Percentiles rank a stretch among this genome's conserved stretches.
phyloP scores from a whole-genome alignment of 2,329 filamentous ascomycete genomes.

The Dactylonectria macrodidyma region DNA sequence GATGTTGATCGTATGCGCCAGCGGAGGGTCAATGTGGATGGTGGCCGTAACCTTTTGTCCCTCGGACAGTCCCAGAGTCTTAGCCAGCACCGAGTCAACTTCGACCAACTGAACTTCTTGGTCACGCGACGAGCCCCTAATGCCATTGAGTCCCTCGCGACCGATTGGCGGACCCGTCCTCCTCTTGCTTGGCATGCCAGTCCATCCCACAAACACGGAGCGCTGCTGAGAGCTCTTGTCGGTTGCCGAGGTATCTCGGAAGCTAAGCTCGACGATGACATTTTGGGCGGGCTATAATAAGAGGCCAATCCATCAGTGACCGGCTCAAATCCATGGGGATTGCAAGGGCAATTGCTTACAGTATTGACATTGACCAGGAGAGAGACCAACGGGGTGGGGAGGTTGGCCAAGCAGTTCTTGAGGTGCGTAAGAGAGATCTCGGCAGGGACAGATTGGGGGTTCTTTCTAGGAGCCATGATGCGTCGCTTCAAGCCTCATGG shows the following conservation, averaged over 20 bases:
- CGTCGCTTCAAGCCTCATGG: conserved; percentile 25
- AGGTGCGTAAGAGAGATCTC: conserved; percentile 90
- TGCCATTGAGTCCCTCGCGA: conserved; percentile 78
- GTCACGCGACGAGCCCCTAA: conserved; percentile 73
- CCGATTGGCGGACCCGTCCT: conserved; percentile 80
- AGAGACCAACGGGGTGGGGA: conserved; percentile 87
- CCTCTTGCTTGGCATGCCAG: conserved; percentile 95
- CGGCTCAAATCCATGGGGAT: not conserved
- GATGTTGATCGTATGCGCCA: conserved; percentile 95
- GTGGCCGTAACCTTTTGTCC: conserved; percentile 81
- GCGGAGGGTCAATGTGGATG: conserved; percentile 90
- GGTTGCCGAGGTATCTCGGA: conserved; percentile 67
- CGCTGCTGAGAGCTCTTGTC: conserved; percentile 67
- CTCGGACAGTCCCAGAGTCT: conserved; percentile 82
- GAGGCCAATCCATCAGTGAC: conserved; percentile 35
- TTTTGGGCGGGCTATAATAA: conserved; percentile 85
- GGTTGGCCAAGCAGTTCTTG: conserved; percentile 95
- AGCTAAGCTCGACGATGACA: conserved; percentile 93
- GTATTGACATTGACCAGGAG: conserved; percentile 92
- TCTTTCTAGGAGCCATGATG: conserved; percentile 66
- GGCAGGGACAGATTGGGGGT: conserved; percentile 77
- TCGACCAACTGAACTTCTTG: conserved; percentile 86
- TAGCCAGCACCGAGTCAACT: conserved; percentile 87
- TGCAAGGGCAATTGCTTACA: conserved; percentile 65
- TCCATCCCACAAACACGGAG: conserved; percentile 94